phyloP scores from a whole-genome alignment of 768 basidiomycete genomes.

The Ramaria rubella region DNA sequence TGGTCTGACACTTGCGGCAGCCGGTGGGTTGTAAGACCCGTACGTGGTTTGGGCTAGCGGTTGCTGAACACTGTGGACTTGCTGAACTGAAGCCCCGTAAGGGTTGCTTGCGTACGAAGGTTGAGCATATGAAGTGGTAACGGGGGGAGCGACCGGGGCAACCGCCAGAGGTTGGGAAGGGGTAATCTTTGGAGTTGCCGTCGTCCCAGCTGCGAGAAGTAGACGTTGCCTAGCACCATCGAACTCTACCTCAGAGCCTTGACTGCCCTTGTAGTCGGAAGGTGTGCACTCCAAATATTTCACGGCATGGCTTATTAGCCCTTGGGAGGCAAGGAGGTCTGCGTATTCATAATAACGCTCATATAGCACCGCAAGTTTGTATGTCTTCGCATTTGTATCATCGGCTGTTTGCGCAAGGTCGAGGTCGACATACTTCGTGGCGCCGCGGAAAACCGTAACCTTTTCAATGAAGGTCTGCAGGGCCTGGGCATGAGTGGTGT shows the following conservation, averaged over 20 bases:
- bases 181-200: slow-evolving; percentile 6
- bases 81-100: slow-evolving; percentile 13
- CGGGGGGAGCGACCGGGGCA: slow-evolving; percentile 18
- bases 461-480: slow-evolving; percentile 95
- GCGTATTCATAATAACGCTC: slow-evolving; percentile 96
- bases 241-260: slow-evolving; percentile 34
- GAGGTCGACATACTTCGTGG: slow-evolving; percentile 69
- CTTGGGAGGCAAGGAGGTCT: slow-evolving; percentile 83
- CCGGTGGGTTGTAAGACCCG: slow-evolving; percentile 2
- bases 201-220: slow-evolving; percentile 31
- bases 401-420: slow-evolving; percentile 49
- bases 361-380: slow-evolving; percentile 81
- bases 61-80: slow-evolving; percentile 1
- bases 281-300: slow-evolving; percentile 78
- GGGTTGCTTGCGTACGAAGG: slow-evolving; percentile 5
- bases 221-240: slow-evolving; percentile 41
- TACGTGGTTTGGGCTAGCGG: slow-evolving; percentile 1
- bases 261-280: slow-evolving; percentile 61
- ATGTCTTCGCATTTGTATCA: slow-evolving; percentile 49
- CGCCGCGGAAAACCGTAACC: slow-evolving; percentile 87
- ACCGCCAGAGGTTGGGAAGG: slow-evolving; percentile 18
- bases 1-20: neutral
- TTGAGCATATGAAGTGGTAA: slow-evolving; percentile 15
- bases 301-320: slow-evolving; percentile 77
- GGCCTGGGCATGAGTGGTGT: slow-evolving; percentile 77